Evolutionary conservation across 116 monocot species (phyloP).

Genomic region (Cymodocea nodosa): DNA sequence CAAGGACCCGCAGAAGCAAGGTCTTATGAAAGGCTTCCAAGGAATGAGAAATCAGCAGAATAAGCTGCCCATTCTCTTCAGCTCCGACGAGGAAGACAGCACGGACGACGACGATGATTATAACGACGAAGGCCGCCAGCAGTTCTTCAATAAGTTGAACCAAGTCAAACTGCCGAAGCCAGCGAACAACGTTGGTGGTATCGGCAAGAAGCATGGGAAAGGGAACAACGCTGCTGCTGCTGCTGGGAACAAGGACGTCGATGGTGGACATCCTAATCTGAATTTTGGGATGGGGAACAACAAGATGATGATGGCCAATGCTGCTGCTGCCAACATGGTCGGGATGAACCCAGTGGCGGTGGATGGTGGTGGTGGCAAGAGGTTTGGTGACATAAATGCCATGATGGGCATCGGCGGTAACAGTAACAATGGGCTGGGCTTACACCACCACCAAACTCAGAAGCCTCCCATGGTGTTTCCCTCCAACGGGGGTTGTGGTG

Average conservation of each 20-base stretch:
- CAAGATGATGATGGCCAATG: slow-evolving; percentile 5
- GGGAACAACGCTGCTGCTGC: not conserved
- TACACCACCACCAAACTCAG: slow-evolving; percentile 8
- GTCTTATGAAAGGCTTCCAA: slow-evolving; percentile 41
- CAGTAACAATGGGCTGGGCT: slow-evolving; percentile 8
- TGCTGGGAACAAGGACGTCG: not conserved
- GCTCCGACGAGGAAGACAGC: slow-evolving; percentile 28
- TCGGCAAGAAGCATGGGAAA: slow-evolving; percentile 3
- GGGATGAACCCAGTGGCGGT: slow-evolving; percentile 6
- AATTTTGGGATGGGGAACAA: slow-evolving; percentile 8
- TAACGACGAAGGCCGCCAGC: slow-evolving; percentile 10
- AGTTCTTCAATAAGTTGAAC: slow-evolving; percentile 21
- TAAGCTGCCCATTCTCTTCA: slow-evolving; percentile 9
- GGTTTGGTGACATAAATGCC: slow-evolving; percentile 15
- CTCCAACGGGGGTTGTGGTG: slow-evolving; percentile 6
- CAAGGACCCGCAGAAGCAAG: slow-evolving; percentile 19
- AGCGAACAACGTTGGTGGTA: not conserved
- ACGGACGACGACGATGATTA: slow-evolving; percentile 13
- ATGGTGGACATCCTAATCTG: slow-evolving; percentile 4
- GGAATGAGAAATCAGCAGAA: slow-evolving; percentile 43
- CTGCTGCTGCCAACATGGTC: not conserved
- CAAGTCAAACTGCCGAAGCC: slow-evolving; percentile 8
- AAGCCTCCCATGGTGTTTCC: slow-evolving; percentile 8
- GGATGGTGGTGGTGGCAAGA: slow-evolving; percentile 1
- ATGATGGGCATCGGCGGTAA: slow-evolving; percentile 10